Base-by-base conservation (phyloP, 2,329 filamentous ascomycete species). In the Trichoderma sp. region DNA sequence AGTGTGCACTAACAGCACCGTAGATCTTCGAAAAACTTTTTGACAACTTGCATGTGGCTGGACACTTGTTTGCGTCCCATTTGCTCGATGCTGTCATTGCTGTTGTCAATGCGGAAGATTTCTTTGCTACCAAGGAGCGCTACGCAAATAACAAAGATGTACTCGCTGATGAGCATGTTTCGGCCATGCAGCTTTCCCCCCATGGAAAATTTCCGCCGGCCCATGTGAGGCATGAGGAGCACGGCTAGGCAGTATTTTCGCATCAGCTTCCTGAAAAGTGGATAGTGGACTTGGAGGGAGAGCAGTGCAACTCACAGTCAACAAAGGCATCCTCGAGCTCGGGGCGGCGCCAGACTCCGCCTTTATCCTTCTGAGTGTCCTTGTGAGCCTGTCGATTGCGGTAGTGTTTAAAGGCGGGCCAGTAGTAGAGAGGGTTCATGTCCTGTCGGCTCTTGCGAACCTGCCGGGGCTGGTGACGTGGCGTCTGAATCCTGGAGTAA, bases 151-250 rank as follows among this genome's bases (percentile, higher is more conserved):
- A 76, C 75, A 67, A 80, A 90, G 53, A 91, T 83, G 77, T 90
- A 91, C 76, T 89, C 87, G 73, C 84, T 86, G 73, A 91, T 90
- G 67, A 91, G 82, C 84, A 90, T 89, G 78, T 91, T 91, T 58
- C 89, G 86, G 5, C 89, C 89, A 72, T 89, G 87, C 45, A 86
- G 85, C 74, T 88, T 86, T 39, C 86, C 84, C 70, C 85, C 84
- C 79, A 89, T 88, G 68, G 85, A 87, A 74, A 88, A 89, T 79
- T 91, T 91, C 73, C 86, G 84, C 60, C 88, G 83, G 35, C 87
- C 87, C 84, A 91, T 89, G 71, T 85, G 84, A 53, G 89, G 88
- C 75, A 91, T 89, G 58, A 89, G 80, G 59, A 90, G 79, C 13
- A 90, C 83, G 65, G 88, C 89, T 90, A 45, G 19, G 19, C 58